A percentile compares a stretch with the other conserved stretches of the same genome.
Conservation (phyloP, 2,329 filamentous ascomycete species). For the Fusarium abutilonis region DNA sequence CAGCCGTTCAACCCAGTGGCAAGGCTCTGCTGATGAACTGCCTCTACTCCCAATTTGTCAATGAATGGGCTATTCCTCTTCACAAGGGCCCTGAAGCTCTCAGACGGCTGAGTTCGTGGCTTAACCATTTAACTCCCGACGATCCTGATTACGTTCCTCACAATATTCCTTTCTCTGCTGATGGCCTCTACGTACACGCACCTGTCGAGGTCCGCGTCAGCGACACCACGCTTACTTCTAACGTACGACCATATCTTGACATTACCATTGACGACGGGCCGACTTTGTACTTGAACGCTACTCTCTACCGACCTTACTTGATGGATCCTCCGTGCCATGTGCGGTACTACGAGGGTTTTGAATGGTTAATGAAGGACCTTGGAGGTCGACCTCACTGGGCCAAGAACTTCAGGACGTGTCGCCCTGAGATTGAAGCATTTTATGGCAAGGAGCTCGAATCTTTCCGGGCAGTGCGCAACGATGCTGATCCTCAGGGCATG, state of each 20-base stretch:
- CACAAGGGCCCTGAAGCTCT: slow-evolving; percentile 88
- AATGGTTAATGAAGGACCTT: slow-evolving; percentile 88
- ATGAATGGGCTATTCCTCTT: slow-evolving; percentile 95
- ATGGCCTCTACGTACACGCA: slow-evolving; percentile 85
- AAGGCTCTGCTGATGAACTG: slow-evolving; percentile 94
- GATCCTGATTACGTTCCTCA: slow-evolving; percentile 72
- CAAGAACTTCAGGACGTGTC: slow-evolving; percentile 80
- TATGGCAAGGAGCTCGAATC: slow-evolving; percentile 74
- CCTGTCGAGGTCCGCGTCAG: slow-evolving; percentile 90
- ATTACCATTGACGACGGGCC: slow-evolving; percentile 74
- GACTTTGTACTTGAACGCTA: slow-evolving; percentile 89
- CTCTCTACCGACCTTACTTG: slow-evolving; percentile 84
- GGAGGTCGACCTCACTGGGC: slow-evolving; percentile 89
- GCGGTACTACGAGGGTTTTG: slow-evolving; percentile 88
- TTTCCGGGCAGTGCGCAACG: slow-evolving; percentile 74
- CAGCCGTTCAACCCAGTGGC: slow-evolving; percentile 82
- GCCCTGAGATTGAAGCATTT: slow-evolving; percentile 69
- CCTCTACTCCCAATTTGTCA: slow-evolving; percentile 97
- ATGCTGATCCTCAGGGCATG: slow-evolving; percentile 82
- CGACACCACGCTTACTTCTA: slow-evolving; percentile 65
- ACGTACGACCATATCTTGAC: slow-evolving; percentile 67
- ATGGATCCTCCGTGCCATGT: slow-evolving; percentile 78
- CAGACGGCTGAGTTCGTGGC: slow-evolving; percentile 83
- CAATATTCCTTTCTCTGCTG: slow-evolving; percentile 81
- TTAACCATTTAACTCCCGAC: slow-evolving; percentile 70